Evolutionary conservation across 1,139 yeast genomes (phyloP).

Genomic region (Saccharomycopsis phalli): DNA sequence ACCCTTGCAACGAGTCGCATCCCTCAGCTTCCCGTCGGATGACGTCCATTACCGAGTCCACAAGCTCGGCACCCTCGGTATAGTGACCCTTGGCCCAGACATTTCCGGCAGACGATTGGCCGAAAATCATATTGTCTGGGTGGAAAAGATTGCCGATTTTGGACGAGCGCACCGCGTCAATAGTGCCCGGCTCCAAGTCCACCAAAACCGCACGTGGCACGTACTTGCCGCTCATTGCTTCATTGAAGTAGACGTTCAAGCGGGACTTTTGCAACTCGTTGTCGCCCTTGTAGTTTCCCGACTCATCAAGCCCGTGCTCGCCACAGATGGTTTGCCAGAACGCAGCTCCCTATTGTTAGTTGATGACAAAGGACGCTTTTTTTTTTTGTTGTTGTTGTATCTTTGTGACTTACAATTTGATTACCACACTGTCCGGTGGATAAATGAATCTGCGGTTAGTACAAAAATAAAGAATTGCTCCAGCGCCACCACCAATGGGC

Average conservation of each 20-base stretch:
- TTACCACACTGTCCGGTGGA: slow-evolving; percentile 99
- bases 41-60: slow-evolving; percentile 80
- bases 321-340: slow-evolving; percentile 97
- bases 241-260: slow-evolving; percentile 48
- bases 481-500: too few relatives aligned
- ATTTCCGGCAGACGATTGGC: slow-evolving; percentile 89
- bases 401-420: slow-evolving; percentile 62
- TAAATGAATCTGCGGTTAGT: slow-evolving; percentile 76
- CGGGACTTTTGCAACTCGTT: slow-evolving; percentile 51
- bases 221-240: slow-evolving; percentile 75
- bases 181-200: slow-evolving; percentile 90
- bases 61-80: slow-evolving; percentile 92
- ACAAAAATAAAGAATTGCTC: too few relatives aligned
- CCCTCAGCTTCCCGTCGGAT: slow-evolving; percentile 91
- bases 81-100: slow-evolving; percentile 97
- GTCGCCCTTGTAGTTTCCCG: slow-evolving; percentile 67
- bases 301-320: slow-evolving; percentile 87
- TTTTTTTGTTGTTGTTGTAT: background rate
- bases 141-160: slow-evolving; percentile 75
- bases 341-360: slow-evolving; percentile 64
- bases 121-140: slow-evolving; percentile 84
- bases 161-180: slow-evolving; percentile 74
- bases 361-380: background rate
- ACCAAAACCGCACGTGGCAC: slow-evolving; percentile 91
- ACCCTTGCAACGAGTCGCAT: slow-evolving; percentile 87